Evolutionary conservation across 306 rosid genomes (phyloP).

Genomic region (Ceratonia siliqua): DNA sequence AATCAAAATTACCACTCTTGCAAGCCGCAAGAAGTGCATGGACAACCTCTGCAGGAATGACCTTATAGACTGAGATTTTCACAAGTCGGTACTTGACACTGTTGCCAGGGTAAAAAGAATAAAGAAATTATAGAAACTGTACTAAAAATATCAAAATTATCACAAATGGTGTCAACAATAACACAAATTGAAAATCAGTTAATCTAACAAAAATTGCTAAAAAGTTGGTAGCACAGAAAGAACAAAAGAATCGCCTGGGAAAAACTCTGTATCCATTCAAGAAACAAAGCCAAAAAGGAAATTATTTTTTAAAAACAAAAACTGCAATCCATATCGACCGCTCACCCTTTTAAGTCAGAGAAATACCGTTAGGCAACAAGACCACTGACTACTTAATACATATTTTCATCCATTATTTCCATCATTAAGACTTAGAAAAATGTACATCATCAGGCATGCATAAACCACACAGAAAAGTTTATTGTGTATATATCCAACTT

Average conservation of each 20-base stretch:
- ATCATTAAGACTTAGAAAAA: not conserved
- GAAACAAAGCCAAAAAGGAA: not conserved
- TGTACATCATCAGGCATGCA: constrained; percentile 14
- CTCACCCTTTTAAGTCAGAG: not conserved
- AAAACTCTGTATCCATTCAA: not conserved
- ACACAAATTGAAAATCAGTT: constrained; percentile 13
- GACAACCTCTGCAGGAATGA: constrained; percentile 65
- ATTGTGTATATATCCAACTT: constrained; percentile 2
- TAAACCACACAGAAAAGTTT: constrained; percentile 1
- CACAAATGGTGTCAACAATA: not conserved
- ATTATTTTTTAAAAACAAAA: constrained; percentile 4
- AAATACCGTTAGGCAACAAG: not conserved
- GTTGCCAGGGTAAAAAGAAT: not conserved
- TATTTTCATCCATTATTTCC: not conserved
- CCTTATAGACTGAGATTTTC: constrained; percentile 47
- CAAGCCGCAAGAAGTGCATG: constrained; percentile 64
- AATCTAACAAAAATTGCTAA: not conserved
- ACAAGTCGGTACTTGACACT: constrained; percentile 27
- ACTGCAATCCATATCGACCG: constrained; percentile 6
- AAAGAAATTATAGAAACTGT: not conserved
- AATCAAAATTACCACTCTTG: constrained; percentile 84
- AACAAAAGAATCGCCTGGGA: not conserved
- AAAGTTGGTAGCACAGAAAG: constrained; percentile 6
- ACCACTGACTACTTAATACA: not conserved
- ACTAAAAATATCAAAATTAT: not conserved